Evolutionary conservation across 768 basidiomycete species (phyloP), one percentile per base, ranked within the genome.

Genomic region (Leccinum obscurum): DNA sequence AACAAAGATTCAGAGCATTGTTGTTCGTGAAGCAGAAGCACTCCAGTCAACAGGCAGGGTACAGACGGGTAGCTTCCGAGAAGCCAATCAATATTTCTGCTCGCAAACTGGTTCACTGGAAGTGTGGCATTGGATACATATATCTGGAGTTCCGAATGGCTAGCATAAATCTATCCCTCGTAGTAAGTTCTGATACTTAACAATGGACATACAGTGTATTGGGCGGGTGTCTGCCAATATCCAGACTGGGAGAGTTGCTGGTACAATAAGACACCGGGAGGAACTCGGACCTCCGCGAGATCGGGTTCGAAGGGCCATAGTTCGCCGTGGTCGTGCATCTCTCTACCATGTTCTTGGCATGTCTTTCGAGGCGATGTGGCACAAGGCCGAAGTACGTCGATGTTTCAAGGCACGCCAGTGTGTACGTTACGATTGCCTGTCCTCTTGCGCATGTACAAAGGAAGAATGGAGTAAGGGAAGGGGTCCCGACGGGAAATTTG

Each of bases 1-100:
- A 28, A 28, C 28, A 28, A 28, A 28, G 28, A 28, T 28, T 28
- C 28, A 28, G 28, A 28, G 28, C 28, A 28, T 28, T 65, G 8
- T 44, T 57, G 28, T 60, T 64, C 13, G 41, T n/a, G 11, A 53
- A 61, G 20, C 58, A 65, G 11, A 55, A 64, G 15, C 37, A 37
- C 56, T 22, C 46, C 3, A 3, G 20, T 35, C 53, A 32, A 6
- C 35, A 24, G 15, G 14, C 15, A 22, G 24, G 24, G 49, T 46
- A 64, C 73, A 75, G 66, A 20, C 67, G 62, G 48, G 37, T 64
- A 20, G 63, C 28, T 28, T 7, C 28, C 2, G 55, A 54, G 4
- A 11, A 7, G n/a, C 50, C 41, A 8, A 61, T 61, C 37, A 0
- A 11, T 1, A 41, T 63, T 52, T 41, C 55, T 3, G 28, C 28